Evolutionary conservation across 345 rosid species (phyloP), one percentile per base, ranked within the genome.

Genomic region (Durio zibethinus): DNA sequence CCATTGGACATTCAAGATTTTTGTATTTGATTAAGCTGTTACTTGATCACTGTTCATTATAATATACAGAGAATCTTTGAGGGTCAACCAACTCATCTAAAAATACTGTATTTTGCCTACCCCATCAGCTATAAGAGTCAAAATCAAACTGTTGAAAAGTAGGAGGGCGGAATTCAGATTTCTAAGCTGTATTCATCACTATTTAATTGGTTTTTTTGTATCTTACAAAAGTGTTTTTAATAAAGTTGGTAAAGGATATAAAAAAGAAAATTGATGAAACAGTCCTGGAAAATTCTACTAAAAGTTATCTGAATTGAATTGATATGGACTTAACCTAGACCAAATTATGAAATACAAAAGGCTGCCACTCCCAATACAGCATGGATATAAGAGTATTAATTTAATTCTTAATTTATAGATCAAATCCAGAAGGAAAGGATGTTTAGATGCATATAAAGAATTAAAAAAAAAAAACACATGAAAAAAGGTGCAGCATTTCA

Each of bases 51-150:
- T 47, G n/a, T 65, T n/a, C 38, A 63, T 77, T 63, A 70, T 23
- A 71, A 71, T 71, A 50, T 25, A 23, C 8, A 29, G 29, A 61
- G 54, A 80, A 40, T 43, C 25, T 64, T 80, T 65, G 64, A 65
- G 62, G 50, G 80, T 72, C 80, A 76, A 81, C 71, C 29, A 15
- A 60, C 73, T 57, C 50, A 79, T 79, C 69, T 40, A 35, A 36
- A 20, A 27, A 20, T 36, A 60, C 72, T 80, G 57, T 23, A 15
- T 57, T 42, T 23, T 48, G 64, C 79, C 78, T 60, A 75, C 35
- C 62, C 45, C 60, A 69, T 60, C 61, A 63, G 20, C 73, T 8
- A 29, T 21, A 7, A 45, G 61, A 56, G 75, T 77, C 78, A 64
- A 72, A 76, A 72, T 80, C 80, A 64, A 71, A 43, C 61, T 40